Conservation (phyloP, 73 alveolate genomes). For the Symbiodinium pilosum region DNA sequence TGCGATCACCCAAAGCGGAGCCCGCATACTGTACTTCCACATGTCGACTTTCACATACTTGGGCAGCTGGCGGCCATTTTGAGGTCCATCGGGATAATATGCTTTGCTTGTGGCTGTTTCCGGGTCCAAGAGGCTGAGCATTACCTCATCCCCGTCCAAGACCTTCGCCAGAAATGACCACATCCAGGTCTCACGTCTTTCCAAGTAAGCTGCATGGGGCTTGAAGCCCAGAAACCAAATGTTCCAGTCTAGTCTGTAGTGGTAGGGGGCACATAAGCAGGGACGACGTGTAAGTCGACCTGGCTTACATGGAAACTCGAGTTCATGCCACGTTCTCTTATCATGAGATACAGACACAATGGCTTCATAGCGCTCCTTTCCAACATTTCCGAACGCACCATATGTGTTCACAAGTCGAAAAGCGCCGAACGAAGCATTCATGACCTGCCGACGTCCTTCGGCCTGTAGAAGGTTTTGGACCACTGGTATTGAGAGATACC, state of each 20-base stretch:
- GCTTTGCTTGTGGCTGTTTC: slow-evolving; percentile 51
- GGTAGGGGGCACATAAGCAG: slow-evolving; percentile 41
- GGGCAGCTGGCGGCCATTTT: slow-evolving; percentile 33
- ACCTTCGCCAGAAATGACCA: slow-evolving; percentile 88
- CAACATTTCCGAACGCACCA: slow-evolving; percentile 93
- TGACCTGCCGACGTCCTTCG: slow-evolving; percentile 55
- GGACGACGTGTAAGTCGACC: slow-evolving; percentile 77
- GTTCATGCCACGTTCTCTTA: slow-evolving; percentile 40
- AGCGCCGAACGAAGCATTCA: slow-evolving; percentile 86
- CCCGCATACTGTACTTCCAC: slow-evolving; percentile 85
- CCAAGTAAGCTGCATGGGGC: slow-evolving; percentile 68
- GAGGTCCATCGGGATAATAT: slow-evolving; percentile 42
- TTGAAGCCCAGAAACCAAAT: slow-evolving; percentile 84
- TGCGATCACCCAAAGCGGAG: slow-evolving; percentile 68
- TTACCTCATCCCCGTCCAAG: slow-evolving; percentile 70
- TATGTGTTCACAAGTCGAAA: slow-evolving; percentile 95
- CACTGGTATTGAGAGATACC: slow-evolving; percentile 32
- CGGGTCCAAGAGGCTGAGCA: slow-evolving; percentile 35
- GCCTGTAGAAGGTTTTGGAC: slow-evolving; percentile 62
- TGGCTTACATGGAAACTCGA: slow-evolving; percentile 87
- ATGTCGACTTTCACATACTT: slow-evolving; percentile 64
- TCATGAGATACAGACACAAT: slow-evolving; percentile 79
- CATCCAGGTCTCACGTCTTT: slow-evolving; percentile 83
- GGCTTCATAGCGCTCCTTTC: slow-evolving; percentile 73
- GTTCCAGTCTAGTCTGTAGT: slow-evolving; percentile 34